Conservation (phyloP, 73 alveolate species). For the Paramecium biaurelia region DNA sequence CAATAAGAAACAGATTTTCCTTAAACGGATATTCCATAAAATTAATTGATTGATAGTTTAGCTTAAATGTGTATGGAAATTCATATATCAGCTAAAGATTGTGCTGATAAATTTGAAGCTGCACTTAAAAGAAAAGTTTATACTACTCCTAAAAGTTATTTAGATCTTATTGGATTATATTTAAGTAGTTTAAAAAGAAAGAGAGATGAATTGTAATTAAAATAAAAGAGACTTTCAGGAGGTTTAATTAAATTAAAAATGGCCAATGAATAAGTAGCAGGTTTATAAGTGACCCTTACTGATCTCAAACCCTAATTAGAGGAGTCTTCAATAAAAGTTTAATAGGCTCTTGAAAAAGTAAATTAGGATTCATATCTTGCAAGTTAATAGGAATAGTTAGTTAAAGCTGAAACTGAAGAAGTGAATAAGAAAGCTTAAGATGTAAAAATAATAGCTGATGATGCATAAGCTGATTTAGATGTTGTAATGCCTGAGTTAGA, state of each 20-base stretch:
- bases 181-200: constrained; percentile 70
- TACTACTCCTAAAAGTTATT: constrained; percentile 98
- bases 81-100: constrained; percentile 89
- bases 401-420: constrained; percentile 94
- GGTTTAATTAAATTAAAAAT: constrained; percentile 92
- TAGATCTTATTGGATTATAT: constrained; percentile 94
- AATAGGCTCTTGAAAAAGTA: constrained; percentile 74
- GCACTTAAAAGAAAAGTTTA: constrained; percentile 95
- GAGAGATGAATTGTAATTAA: constrained; percentile 82
- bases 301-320: constrained; percentile 90
- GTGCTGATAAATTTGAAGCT: constrained; percentile 86
- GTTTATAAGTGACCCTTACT: constrained; percentile 85
- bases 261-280: constrained; percentile 84
- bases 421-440: constrained; percentile 79
- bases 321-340: constrained; percentile 83
- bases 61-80: constrained; percentile 96
- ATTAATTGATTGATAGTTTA: constrained; percentile 74
- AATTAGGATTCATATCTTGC: constrained; percentile 82
- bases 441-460: constrained; percentile 88
- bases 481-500: constrained; percentile 95
- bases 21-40: constrained; percentile 72
- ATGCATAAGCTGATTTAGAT: constrained; percentile 93
- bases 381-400: constrained; percentile 75
- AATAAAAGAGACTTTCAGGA: constrained; percentile 81
- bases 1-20: constrained; percentile 66